A percentile compares a stretch with the other conserved stretches of the same genome.
phyloP scores from a whole-genome alignment of 2,329 filamentous ascomycete species.

The Neonectria coccinea region DNA sequence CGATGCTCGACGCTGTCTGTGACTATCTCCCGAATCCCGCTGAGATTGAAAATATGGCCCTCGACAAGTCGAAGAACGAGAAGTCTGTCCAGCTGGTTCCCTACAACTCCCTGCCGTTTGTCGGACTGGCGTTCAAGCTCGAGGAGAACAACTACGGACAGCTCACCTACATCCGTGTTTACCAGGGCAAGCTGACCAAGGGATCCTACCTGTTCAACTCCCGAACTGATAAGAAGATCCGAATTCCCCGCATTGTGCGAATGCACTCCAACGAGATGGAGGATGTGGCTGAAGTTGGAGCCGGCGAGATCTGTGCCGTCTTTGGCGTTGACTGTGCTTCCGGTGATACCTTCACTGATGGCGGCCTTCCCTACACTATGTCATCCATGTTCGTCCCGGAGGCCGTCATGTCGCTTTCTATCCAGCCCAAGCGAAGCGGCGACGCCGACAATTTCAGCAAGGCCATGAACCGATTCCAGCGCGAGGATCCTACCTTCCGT shows the following conservation, averaged over 20 bases:
- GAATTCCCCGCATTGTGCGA: slow-evolving; percentile 95
- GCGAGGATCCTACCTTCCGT: slow-evolving; percentile 97
- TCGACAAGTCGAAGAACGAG: slow-evolving; percentile 85
- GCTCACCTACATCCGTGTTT: slow-evolving; percentile 97
- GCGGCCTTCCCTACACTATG: slow-evolving; percentile 92
- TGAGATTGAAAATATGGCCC: slow-evolving; percentile 88
- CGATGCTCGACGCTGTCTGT: slow-evolving; percentile 95
- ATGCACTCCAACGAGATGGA: slow-evolving; percentile 99
- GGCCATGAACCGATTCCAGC: slow-evolving; percentile 98
- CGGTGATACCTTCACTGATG: slow-evolving; percentile 98
- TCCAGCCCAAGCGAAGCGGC: slow-evolving; percentile 93
- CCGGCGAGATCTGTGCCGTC: slow-evolving; percentile 97
- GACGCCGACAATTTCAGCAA: slow-evolving; percentile 96
- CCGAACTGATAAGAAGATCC: slow-evolving; percentile 93
- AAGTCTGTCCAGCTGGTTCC: slow-evolving; percentile 87
- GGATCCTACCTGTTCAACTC: slow-evolving; percentile 94
- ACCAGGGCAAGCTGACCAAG: slow-evolving; percentile 92
- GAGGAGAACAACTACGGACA: slow-evolving; percentile 99
- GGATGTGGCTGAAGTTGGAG: slow-evolving; percentile 90
- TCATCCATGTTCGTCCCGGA: slow-evolving; percentile 98
- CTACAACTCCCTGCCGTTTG: slow-evolving; percentile 93
- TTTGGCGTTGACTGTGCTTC: slow-evolving; percentile 98
- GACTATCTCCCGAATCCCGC: slow-evolving; percentile 95
- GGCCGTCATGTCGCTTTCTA: slow-evolving; percentile 96
- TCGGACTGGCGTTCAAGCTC: slow-evolving; percentile 97